Evolutionary conservation across 208 protist species (phyloP).

Genomic region (Acanthamoeba rhysodes): DNA sequence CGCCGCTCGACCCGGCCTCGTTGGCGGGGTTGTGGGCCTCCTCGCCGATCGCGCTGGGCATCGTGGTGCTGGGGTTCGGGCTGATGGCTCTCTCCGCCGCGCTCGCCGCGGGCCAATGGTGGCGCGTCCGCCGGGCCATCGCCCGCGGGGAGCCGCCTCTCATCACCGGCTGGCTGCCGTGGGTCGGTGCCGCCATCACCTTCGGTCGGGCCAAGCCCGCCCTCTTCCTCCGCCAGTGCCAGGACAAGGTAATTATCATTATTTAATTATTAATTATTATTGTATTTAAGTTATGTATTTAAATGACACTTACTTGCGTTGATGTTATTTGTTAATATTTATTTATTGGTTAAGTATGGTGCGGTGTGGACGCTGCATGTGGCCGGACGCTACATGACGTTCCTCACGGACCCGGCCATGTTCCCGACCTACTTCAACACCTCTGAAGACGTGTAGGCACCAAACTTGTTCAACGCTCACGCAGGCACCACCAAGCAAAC

Average conservation of each 20-base stretch:
- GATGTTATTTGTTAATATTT: not conserved
- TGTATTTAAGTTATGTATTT: too few species aligned
- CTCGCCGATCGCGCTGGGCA: not conserved
- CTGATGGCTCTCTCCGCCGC: not conserved
- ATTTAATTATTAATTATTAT: not conserved
- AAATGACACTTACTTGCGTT: too few species aligned
- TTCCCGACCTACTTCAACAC: slow-evolving; percentile 56
- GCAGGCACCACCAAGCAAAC: too few species aligned
- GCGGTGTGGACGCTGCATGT: slow-evolving; percentile 68
- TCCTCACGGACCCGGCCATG: not conserved
- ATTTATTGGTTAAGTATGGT: not conserved
- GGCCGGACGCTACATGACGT: slow-evolving; percentile 52
- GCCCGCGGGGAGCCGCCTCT: slow-evolving; percentile 3
- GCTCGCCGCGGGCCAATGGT: not conserved
- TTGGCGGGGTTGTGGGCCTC: not conserved
- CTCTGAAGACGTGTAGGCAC: slow-evolving; percentile 53
- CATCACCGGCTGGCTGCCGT: slow-evolving; percentile 55
- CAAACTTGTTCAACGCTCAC: too few species aligned
- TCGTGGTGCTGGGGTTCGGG: not conserved
- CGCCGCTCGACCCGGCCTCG: not conserved
- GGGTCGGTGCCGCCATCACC: slow-evolving; percentile 31
- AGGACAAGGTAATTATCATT: slow-evolving; percentile 1
- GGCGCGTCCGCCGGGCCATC: not conserved
- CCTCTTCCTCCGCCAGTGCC: slow-evolving; percentile 33
- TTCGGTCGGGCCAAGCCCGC: slow-evolving; percentile 44